Conservation (phyloP, 345 rosid genomes). For the Mercurialis annua region DNA sequence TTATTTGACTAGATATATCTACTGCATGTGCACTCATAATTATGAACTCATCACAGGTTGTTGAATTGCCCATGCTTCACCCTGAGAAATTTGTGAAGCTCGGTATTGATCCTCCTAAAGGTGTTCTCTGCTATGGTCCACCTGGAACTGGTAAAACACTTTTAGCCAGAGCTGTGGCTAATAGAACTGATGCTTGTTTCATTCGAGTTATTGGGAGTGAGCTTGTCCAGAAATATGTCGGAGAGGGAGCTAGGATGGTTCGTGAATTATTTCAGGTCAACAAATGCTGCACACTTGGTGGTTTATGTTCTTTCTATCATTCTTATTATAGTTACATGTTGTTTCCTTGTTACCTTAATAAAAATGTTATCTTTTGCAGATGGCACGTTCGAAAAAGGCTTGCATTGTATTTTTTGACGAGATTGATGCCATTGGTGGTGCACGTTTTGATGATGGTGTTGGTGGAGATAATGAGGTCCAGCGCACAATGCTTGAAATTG, state of each 20-base stretch:
- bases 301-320: background rate
- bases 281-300: background rate
- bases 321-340: background rate
- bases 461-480: constrained; percentile 84
- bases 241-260: constrained; percentile 97
- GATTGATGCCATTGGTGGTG: constrained; percentile 82
- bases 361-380: constrained; percentile 33
- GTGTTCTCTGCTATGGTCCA: constrained; percentile 95
- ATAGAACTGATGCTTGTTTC: constrained; percentile 95
- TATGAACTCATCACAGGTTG: constrained; percentile 46
- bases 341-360: background rate
- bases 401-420: constrained; percentile 83
- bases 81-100: constrained; percentile 97
- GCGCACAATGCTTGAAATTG: constrained; percentile 82
- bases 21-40: background rate
- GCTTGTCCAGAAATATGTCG: constrained; percentile 95
- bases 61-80: constrained; percentile 96
- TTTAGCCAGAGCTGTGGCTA: constrained; percentile 94
- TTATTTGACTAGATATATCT: background rate
- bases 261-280: constrained; percentile 90
- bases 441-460: constrained; percentile 72
- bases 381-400: constrained; percentile 83
- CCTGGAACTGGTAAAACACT: constrained; percentile 99
- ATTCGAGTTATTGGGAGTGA: constrained; percentile 96
- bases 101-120: constrained; percentile 99